Conservation (phyloP, 129 eudicot genomes). For the Chrysanthemum makinoi region DNA sequence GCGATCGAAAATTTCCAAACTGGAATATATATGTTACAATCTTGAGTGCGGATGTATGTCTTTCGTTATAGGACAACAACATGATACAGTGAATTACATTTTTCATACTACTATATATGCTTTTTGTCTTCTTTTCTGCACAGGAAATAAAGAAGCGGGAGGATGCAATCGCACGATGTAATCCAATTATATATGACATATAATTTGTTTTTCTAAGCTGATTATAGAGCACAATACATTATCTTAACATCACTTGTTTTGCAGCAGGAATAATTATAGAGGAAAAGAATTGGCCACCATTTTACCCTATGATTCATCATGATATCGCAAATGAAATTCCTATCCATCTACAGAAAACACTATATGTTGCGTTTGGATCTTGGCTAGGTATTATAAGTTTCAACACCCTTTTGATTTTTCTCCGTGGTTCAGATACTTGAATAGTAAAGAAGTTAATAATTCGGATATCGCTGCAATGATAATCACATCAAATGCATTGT, state of each 20-base stretch:
- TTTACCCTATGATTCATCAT: slow-evolving; percentile 89
- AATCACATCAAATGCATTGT: too few species aligned
- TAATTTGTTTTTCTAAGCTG: background rate
- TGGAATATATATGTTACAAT: background rate
- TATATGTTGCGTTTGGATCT: slow-evolving; percentile 87
- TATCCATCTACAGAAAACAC: slow-evolving; percentile 83
- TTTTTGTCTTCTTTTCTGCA: slow-evolving; percentile 10
- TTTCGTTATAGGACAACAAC: background rate
- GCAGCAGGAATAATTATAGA: slow-evolving; percentile 94
- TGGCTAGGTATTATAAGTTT: slow-evolving; percentile 54
- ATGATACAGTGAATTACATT: background rate
- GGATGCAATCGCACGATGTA: slow-evolving; percentile 72
- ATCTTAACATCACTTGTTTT: slow-evolving; percentile 15
- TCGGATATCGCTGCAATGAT: too few species aligned
- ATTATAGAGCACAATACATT: slow-evolving; percentile 16
- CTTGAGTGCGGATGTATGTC: background rate
- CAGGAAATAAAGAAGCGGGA: slow-evolving; percentile 84
- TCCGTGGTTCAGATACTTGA: too few species aligned
- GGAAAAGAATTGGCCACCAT: slow-evolving; percentile 95
- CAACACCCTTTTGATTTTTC: background rate
- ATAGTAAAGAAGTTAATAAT: too few species aligned
- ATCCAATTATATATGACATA: slow-evolving; percentile 7
- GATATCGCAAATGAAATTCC: slow-evolving; percentile 89
- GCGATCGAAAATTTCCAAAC: background rate
- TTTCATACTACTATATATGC: background rate